phyloP scores from a whole-genome alignment of 805 yeast genomes.

The Zygosaccharomyces lentus region DNA sequence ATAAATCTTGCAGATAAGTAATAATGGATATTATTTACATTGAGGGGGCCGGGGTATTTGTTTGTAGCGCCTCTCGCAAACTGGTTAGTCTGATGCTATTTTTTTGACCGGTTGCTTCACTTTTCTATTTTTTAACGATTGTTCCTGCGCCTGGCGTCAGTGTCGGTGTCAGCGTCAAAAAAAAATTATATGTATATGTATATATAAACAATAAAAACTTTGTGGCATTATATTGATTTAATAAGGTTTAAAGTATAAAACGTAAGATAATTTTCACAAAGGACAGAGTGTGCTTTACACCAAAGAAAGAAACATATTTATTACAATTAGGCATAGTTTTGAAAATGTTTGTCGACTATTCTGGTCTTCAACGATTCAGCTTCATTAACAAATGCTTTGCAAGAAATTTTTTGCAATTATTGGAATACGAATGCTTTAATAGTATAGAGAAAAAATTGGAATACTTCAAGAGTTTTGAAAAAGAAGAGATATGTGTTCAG shows the following conservation, averaged over 20 bases:
- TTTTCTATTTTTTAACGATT: not conserved
- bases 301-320: not conserved
- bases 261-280: too few relatives aligned
- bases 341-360: slow-evolving; percentile 24
- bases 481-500: slow-evolving; percentile 8
- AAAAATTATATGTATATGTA: too few relatives aligned
- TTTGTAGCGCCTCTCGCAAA: not conserved
- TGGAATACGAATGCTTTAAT: slow-evolving; percentile 13
- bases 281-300: too few relatives aligned
- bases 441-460: slow-evolving; percentile 11
- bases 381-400: slow-evolving; percentile 20
- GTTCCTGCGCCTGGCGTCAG: not conserved
- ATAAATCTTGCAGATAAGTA: too few relatives aligned
- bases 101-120: not conserved
- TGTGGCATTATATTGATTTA: not conserved
- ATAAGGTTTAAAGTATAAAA: not conserved
- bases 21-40: too few relatives aligned
- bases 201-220: too few relatives aligned
- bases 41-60: too few relatives aligned
- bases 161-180: not conserved
- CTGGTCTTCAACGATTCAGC: slow-evolving; percentile 20
- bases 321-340: not conserved
- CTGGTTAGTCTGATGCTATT: not conserved
- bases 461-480: slow-evolving; percentile 10
- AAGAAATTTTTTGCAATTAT: slow-evolving; percentile 15